phyloP scores from a whole-genome alignment of 148 eudicot genomes.

The Camellia granthamiana region DNA sequence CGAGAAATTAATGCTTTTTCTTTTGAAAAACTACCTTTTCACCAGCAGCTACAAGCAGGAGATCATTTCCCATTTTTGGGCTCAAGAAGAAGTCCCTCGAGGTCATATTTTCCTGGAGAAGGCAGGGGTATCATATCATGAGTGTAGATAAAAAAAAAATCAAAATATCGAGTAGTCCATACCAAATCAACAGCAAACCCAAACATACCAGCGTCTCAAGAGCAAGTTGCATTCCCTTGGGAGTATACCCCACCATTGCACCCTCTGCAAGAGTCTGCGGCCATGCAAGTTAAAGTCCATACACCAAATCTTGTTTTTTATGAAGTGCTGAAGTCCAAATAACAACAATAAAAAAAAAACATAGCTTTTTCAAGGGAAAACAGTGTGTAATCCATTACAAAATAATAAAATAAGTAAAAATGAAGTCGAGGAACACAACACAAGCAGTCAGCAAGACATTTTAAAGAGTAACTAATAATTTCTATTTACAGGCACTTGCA shows the following conservation, averaged over 20 bases:
- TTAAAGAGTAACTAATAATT: not conserved
- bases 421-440: not conserved
- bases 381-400: not conserved
- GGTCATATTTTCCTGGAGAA: conserved; percentile 55
- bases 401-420: not conserved
- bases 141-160: not conserved
- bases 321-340: not conserved
- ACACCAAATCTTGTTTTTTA: not conserved
- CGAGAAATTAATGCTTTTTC: not conserved
- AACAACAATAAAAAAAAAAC: not conserved
- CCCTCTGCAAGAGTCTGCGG: conserved; percentile 80
- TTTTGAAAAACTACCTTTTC: conserved; percentile 56
- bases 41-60: conserved; percentile 72
- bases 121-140: not conserved
- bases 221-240: conserved; percentile 85
- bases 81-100: conserved; percentile 43
- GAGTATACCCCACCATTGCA: conserved; percentile 81
- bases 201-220: conserved; percentile 67
- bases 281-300: conserved; percentile 13
- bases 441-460: not conserved
- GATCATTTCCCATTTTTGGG: conserved; percentile 59
- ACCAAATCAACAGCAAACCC: conserved; percentile 4
- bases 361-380: not conserved
- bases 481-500: not conserved
- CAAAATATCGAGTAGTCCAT: not conserved